Base-by-base conservation (phyloP, 129 eudicot species). In the Centrapalus pauciflorus region DNA sequence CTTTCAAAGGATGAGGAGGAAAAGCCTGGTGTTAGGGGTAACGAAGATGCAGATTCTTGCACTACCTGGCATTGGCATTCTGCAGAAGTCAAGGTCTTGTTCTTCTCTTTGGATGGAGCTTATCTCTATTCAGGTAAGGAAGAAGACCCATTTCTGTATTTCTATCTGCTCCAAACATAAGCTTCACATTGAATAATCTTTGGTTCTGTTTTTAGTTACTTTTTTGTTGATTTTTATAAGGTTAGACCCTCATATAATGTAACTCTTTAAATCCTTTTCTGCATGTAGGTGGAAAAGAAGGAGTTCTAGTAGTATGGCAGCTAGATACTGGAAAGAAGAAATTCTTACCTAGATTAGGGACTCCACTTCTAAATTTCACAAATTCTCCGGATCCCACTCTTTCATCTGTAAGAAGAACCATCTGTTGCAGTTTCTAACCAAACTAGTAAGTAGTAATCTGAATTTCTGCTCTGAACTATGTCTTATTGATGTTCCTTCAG, bases 51-150 rank as follows among this genome's bases (percentile, higher is more conserved):
- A 24, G 96, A 88, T 61, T 85, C 95, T 50, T 86, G 96, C 65
- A 75, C 96, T 25, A 89, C 96, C n/a, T 88, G 87, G 92, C 98
- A 93, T 73, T 93, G 98, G 98, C 98, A 93, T 69, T 86, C 98
- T 64, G 74, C 91, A 33, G 85, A 93, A 85, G 95, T 93, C 55
- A 86, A 84, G 71, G 74, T 83, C 37, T 84, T 93, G 34, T 79
- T 74, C 66, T 93, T 93, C 57, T 93, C 98, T 71, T 83, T 95
- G 34, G 98, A 93, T 80, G 98, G 98, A 75, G 96, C 92, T 2
- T 88, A 93, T 86, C 40, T 93, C 68, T 93, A 83, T 82, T 86
- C 98, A 52, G 98, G 98, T 93, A 82, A 26, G 14, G 6, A 26
- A 28, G 20, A n/a, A 64, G 35, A 49, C n/a, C n/a, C n/a, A n/a